These are phyloP conservation scores for Colletotrichum sp. DNA, from an alignment of 2,329 filamentous ascomycete genomes.

Conservation along the genomic window DNA sequence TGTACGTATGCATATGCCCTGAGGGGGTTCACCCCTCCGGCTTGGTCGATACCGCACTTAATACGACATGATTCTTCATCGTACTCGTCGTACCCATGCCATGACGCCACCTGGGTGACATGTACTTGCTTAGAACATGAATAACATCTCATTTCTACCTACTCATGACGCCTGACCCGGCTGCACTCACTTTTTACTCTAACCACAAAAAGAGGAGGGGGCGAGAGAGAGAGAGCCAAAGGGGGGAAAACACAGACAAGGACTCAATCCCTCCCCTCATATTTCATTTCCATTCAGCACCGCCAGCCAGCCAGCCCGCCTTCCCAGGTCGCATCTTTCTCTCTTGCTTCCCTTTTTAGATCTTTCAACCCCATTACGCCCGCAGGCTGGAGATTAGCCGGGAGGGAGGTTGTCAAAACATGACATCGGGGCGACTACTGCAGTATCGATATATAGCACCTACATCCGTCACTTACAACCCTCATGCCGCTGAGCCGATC, in stretches of 20 bases:
- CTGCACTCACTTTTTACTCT: slow-evolving; percentile 23
- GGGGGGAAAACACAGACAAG: neutral
- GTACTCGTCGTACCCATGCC: neutral
- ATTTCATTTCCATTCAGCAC: slow-evolving; percentile 5
- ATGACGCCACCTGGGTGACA: neutral
- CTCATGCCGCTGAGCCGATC: slow-evolving; percentile 55
- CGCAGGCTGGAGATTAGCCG: neutral
- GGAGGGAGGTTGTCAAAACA: neutral
- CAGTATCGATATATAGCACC: slow-evolving; percentile 12
- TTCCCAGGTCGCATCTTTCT: neutral
- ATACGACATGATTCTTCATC: neutral
- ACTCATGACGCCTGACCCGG: slow-evolving; percentile 22
- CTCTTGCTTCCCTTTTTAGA: neutral
- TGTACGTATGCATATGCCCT: neutral
- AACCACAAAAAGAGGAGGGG: neutral
- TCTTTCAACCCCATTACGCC: slow-evolving; percentile 6
- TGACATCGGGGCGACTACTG: neutral
- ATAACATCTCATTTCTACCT: slow-evolving; percentile 22
- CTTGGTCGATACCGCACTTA: neutral
- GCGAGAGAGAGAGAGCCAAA: neutral
- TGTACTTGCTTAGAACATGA: slow-evolving; percentile 6
- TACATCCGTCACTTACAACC: neutral
- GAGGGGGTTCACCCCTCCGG: neutral
- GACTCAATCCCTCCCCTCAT: neutral
- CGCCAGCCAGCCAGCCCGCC: neutral